Conservation (phyloP, 169 alveolate species). For the Theileria orientalis region DNA sequence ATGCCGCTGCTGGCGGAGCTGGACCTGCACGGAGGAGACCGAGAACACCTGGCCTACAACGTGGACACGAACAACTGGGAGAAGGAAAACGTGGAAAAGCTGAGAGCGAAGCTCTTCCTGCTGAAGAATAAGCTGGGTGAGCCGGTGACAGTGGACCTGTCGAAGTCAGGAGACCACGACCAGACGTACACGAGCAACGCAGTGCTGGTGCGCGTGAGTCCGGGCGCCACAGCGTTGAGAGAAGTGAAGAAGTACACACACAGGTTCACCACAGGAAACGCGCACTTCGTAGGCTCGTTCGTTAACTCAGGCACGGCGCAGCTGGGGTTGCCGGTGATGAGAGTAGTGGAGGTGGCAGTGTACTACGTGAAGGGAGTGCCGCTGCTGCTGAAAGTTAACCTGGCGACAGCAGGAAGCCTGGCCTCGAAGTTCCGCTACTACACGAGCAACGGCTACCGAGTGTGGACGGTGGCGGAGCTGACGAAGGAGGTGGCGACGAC, state of each 20-base stretch:
- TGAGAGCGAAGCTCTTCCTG: neutral
- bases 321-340: neutral
- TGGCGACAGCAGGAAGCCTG: neutral
- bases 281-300: constrained; percentile 9
- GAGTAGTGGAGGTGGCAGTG: neutral
- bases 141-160: constrained; percentile 1
- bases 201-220: neutral
- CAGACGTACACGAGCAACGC: neutral
- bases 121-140: constrained; percentile 2
- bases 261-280: constrained; percentile 1
- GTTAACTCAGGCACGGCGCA: neutral
- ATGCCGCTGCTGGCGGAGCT: constrained; percentile 12
- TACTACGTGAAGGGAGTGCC: constrained; percentile 7
- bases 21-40: constrained; percentile 5
- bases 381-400: neutral
- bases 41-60: neutral
- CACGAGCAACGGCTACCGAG: neutral
- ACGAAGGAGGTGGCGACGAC: neutral
- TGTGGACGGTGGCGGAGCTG: constrained; percentile 5
- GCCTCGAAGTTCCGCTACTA: neutral
- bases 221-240: neutral
- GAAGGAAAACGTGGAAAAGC: neutral
- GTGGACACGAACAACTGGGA: constrained; percentile 10
- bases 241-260: constrained; percentile 8
- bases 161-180: neutral